These are phyloP conservation scores for Pythium utonaiense DNA, from an alignment of 352 stramenopile species.

Conservation along the genomic window DNA sequence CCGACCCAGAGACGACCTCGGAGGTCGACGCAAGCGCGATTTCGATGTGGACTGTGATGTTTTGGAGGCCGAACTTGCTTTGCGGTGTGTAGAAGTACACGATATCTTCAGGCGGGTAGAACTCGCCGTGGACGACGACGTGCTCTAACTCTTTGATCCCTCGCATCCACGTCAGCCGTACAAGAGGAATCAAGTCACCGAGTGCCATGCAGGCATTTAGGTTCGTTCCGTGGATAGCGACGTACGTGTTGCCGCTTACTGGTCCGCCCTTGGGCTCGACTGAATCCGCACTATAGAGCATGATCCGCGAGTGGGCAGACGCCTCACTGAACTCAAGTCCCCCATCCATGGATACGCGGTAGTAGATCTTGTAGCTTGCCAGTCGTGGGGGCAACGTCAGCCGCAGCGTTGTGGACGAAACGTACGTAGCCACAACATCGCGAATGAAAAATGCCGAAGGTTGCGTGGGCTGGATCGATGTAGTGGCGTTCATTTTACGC, in stretches of 20 bases:
- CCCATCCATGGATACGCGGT: slow-evolving; percentile 58
- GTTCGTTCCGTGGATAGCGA: slow-evolving; percentile 52
- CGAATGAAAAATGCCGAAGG: slow-evolving; percentile 32
- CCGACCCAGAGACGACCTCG: neutral
- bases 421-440: slow-evolving; percentile 37
- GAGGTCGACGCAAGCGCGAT: slow-evolving; percentile 23
- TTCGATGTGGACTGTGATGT: slow-evolving; percentile 57
- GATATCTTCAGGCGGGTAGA: slow-evolving; percentile 54
- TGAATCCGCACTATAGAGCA: slow-evolving; percentile 51
- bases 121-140: slow-evolving; percentile 48
- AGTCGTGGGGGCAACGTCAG: slow-evolving; percentile 44
- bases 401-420: slow-evolving; percentile 36
- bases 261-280: slow-evolving; percentile 56
- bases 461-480: neutral
- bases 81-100: slow-evolving; percentile 78
- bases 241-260: slow-evolving; percentile 70
- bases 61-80: slow-evolving; percentile 71
- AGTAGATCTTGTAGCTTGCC: slow-evolving; percentile 60
- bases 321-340: slow-evolving; percentile 44
- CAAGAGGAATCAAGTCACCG: slow-evolving; percentile 25
- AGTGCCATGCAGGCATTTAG: slow-evolving; percentile 45
- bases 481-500: neutral
- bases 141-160: slow-evolving; percentile 57
- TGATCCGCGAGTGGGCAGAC: slow-evolving; percentile 27
- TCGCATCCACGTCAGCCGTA: slow-evolving; percentile 57